Conservation (phyloP, 352 stramenopile species). For the Saprolegnia diclina region DNA sequence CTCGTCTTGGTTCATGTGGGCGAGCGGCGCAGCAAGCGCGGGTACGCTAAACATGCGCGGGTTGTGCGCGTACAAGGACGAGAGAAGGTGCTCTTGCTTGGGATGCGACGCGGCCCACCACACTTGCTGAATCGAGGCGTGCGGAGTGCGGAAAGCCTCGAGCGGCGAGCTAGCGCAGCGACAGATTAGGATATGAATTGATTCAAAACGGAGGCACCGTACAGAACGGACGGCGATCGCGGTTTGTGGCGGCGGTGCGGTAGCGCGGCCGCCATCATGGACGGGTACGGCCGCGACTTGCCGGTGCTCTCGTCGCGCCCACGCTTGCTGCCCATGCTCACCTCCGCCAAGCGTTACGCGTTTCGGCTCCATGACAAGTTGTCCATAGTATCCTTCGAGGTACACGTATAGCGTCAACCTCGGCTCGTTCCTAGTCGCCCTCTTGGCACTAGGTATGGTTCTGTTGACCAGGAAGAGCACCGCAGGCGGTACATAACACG, state of each 20-base stretch:
- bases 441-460: too few species aligned
- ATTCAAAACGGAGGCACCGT: neutral
- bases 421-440: too few species aligned
- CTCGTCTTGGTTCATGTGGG: neutral
- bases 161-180: constrained; percentile 1
- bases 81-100: constrained; percentile 5
- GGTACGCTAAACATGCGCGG: neutral
- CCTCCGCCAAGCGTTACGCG: neutral
- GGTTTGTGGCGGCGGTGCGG: too few species aligned
- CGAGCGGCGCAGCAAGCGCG: neutral
- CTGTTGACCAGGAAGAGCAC: too few species aligned
- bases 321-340: neutral
- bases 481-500: too few species aligned
- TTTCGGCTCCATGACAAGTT: too few species aligned
- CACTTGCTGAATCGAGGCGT: constrained; percentile 13
- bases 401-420: too few species aligned
- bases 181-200: neutral
- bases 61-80: constrained; percentile 21
- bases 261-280: neutral
- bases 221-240: too few species aligned
- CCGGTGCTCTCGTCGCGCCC: neutral
- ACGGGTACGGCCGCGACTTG: neutral
- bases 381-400: neutral
- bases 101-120: constrained; percentile 9
- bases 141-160: neutral